phyloP scores from a whole-genome alignment of 257 asterid genomes.

The Thymus quinquecostatus region DNA sequence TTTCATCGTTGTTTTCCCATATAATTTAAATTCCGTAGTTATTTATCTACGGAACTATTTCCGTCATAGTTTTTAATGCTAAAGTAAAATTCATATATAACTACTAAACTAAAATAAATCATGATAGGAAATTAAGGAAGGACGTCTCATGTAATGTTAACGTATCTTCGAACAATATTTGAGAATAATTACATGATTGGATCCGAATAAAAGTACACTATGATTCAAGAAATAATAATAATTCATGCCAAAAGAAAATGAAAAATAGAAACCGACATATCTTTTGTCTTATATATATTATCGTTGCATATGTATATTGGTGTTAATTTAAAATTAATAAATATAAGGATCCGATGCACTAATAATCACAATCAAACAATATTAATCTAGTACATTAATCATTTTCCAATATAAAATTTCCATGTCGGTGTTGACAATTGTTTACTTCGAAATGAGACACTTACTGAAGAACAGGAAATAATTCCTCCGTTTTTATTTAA shows the following conservation, averaged over 20 bases:
- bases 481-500: too few species aligned
- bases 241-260: too few species aligned
- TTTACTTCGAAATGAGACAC: neutral
- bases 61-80: too few species aligned
- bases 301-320: neutral
- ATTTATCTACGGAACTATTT: too few species aligned
- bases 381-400: neutral
- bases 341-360: neutral
- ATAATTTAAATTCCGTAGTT: too few species aligned
- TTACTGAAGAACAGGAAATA: too few species aligned
- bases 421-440: neutral
- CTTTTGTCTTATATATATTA: neutral
- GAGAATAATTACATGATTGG: neutral
- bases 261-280: too few species aligned
- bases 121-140: too few species aligned
- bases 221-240: neutral
- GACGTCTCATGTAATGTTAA: too few species aligned
- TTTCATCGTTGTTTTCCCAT: too few species aligned
- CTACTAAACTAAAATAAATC: too few species aligned
- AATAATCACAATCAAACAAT: neutral
- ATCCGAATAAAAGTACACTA: neutral
- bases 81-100: too few species aligned
- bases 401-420: neutral
- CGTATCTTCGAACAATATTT: neutral
- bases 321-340: neutral